Conservation (phyloP, 2,329 filamentous ascomycete genomes). For the Verticillium albo-atrum region DNA sequence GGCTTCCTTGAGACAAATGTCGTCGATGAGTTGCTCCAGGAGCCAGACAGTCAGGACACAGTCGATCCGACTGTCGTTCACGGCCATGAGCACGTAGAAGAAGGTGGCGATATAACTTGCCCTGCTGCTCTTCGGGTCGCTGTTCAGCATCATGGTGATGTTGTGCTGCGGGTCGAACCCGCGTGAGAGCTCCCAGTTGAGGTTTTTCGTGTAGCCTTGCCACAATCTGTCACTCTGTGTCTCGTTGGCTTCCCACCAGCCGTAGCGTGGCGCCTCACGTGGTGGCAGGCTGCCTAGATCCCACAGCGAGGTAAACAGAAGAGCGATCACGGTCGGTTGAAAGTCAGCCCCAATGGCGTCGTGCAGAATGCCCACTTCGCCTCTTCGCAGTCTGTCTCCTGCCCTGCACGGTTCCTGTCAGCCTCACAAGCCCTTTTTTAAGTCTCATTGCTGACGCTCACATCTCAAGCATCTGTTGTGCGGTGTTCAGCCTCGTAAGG, state of each 20-base stretch:
- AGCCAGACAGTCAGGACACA: slow-evolving; percentile 40
- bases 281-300: slow-evolving; percentile 29
- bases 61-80: slow-evolving; percentile 35
- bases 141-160: slow-evolving; percentile 27
- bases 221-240: slow-evolving; percentile 29
- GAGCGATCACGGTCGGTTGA: slow-evolving; percentile 39
- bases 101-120: slow-evolving; percentile 42
- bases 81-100: slow-evolving; percentile 41
- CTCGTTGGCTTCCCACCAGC: slow-evolving; percentile 30
- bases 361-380: slow-evolving; percentile 29
- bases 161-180: slow-evolving; percentile 25
- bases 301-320: slow-evolving; percentile 39
- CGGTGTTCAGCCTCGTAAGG: slow-evolving; percentile 25
- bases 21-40: slow-evolving; percentile 39
- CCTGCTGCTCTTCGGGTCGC: slow-evolving; percentile 32
- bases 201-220: slow-evolving; percentile 30
- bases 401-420: slow-evolving; percentile 23
- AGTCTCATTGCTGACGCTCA: slow-evolving; percentile 15
- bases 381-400: slow-evolving; percentile 32
- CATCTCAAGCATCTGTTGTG: slow-evolving; percentile 39
- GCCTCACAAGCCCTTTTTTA: not conserved
- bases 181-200: slow-evolving; percentile 31
- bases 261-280: slow-evolving; percentile 27
- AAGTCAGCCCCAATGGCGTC: slow-evolving; percentile 25
- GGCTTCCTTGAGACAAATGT: slow-evolving; percentile 34